These are phyloP conservation scores for Macrolepiota fuliginosa DNA, from an alignment of 768 basidiomycete species.

Conservation along the genomic window DNA sequence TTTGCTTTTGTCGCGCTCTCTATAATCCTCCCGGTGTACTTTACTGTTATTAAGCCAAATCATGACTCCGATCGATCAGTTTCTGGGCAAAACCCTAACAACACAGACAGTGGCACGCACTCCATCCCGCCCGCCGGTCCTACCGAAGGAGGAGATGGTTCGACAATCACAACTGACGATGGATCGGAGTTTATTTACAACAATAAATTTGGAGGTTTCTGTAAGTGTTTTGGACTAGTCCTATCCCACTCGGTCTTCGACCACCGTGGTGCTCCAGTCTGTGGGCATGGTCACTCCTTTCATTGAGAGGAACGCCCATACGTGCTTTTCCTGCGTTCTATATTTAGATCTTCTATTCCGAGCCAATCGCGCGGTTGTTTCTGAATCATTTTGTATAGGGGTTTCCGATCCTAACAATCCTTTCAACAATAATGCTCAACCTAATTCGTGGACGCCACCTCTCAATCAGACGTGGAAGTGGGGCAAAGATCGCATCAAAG, in stretches of 20 bases:
- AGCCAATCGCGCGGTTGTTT: not conserved
- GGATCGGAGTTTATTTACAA: constrained; percentile 74
- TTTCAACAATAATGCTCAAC: constrained; percentile 69
- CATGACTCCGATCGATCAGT: constrained; percentile 12
- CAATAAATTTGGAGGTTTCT: constrained; percentile 75
- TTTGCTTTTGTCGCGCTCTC: constrained; percentile 40
- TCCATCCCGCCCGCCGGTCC: constrained; percentile 15
- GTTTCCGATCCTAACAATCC: constrained; percentile 67
- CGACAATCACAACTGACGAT: constrained; percentile 57
- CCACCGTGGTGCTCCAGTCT: not conserved
- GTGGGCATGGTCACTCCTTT: not conserved
- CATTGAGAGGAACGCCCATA: not conserved
- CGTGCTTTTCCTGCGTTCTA: not conserved
- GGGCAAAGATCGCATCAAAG: constrained; percentile 57
- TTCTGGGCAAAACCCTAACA: constrained; percentile 1
- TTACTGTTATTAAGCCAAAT: constrained; percentile 48
- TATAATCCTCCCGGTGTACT: constrained; percentile 57
- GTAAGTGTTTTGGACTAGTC: constrained; percentile 36
- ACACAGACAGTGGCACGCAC: not conserved
- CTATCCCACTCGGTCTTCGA: not conserved
- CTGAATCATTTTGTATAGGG: constrained; percentile 38
- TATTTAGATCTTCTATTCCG: not conserved
- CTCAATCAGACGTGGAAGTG: constrained; percentile 75
- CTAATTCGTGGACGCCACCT: constrained; percentile 80
- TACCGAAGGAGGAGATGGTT: constrained; percentile 67